These are phyloP conservation scores for Hypomyces perniciosus DNA, from an alignment of 2,329 filamentous ascomycete species.

Conservation along the genomic window DNA sequence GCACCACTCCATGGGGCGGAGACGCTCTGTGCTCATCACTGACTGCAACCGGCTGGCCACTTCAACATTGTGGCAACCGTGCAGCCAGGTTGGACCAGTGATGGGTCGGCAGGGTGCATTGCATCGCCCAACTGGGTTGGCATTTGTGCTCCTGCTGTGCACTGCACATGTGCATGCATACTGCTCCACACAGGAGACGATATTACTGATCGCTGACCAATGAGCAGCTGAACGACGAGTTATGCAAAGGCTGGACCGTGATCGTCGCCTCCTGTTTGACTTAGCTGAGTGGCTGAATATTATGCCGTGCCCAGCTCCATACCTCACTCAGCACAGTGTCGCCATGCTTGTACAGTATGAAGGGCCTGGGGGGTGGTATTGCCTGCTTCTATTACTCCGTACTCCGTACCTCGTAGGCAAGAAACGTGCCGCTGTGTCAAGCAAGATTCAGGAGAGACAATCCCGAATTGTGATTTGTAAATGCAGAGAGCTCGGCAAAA, in stretches of 20 bases:
- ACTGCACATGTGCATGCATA: slow-evolving; percentile 16
- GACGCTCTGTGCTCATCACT: slow-evolving; percentile 19
- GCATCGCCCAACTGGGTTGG: slow-evolving; percentile 5
- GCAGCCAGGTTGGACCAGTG: slow-evolving; percentile 8
- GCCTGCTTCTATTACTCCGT: neutral
- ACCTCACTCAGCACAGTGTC: slow-evolving; percentile 6
- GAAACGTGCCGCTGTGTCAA: slow-evolving; percentile 4
- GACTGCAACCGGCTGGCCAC: slow-evolving; percentile 9
- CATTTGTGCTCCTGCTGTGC: slow-evolving; percentile 6
- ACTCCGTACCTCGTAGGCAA: neutral
- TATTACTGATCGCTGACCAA: slow-evolving; percentile 19
- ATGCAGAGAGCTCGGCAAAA: neutral
- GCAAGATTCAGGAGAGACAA: slow-evolving; percentile 10
- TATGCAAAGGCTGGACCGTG: slow-evolving; percentile 19
- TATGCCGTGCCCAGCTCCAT: slow-evolving; percentile 11
- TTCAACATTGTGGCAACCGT: slow-evolving; percentile 12
- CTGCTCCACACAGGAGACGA: slow-evolving; percentile 15
- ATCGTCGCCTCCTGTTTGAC: slow-evolving; percentile 18
- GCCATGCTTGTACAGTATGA: slow-evolving; percentile 6
- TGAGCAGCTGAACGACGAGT: slow-evolving; percentile 13
- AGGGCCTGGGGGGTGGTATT: neutral
- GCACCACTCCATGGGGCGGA: slow-evolving; percentile 20
- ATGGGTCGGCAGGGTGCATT: slow-evolving; percentile 20
- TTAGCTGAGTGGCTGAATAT: slow-evolving; percentile 14
- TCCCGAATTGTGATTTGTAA: slow-evolving; percentile 3